Base-by-base conservation (phyloP, 306 rosid species). In the Vigna radiata region DNA sequence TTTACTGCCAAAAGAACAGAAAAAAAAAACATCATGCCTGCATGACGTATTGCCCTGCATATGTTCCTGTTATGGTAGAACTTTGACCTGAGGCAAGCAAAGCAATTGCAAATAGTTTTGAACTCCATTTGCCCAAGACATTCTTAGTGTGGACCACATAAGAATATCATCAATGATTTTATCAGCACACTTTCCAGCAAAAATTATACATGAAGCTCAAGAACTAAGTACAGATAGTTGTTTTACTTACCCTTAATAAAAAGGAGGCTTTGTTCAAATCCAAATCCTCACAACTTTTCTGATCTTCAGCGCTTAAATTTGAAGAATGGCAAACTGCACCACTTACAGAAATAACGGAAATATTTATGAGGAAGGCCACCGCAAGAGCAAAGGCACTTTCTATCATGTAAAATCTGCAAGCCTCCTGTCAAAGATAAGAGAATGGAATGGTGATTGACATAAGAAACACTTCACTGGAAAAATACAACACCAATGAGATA, bases 21-120 rank as follows among this genome's bases (percentile, higher is more conserved):
- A 49, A 7, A 17, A 47, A 29, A 37, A 18, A 69, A 21, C 1
- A 9, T 7, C 18, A 29, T 86, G 88, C 97, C 96, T 93, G 97
- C 97, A 93, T 93, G 82, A 93, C 92, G 59, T 90, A 93, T 65
- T 93, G 97, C 36, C 97, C 97, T 14, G 97, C 97, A 82, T 93
- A 93, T 14, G 96, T 93, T 75, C 97, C 97, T 73, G 97, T 93
- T 80, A 93, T 93, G 3, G 97, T 93, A 68, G 97, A 93, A 79
- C 97, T 90, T 84, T 93, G 97, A 65, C 97, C 97, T 0, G 97
- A 93, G 9, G 97, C 97, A 19, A 92, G 88, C 77, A 92, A 81
- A 73, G 97, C 97, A 60, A 92, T 37, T 36, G 88, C 97, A 66
- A 93, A 93, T 66, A 93, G 83, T 81, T 86, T 93, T 44, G 97